A percentile compares a stretch with the other conserved stretches of the same genome.
Evolutionary conservation across 352 stramenopile species (phyloP).

Genomic region (Blastocystis sp.): DNA sequence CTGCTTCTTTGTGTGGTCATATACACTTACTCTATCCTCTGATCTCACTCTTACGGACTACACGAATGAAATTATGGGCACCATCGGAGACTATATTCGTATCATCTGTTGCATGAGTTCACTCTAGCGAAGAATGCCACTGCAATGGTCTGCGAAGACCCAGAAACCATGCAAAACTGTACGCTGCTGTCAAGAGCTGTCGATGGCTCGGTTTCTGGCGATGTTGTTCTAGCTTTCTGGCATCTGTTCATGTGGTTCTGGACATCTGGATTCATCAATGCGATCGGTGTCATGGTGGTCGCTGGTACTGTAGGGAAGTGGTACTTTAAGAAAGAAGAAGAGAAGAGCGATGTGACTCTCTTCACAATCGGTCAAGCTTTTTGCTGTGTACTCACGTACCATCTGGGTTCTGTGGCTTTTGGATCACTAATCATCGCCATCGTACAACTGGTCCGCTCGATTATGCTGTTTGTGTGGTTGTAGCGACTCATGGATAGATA

Average conservation of each 20-base stretch:
- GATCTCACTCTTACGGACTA: conserved; percentile 69
- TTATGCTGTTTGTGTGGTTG: conserved; percentile 69
- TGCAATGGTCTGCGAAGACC: conserved; percentile 66
- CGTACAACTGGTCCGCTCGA: conserved; percentile 83
- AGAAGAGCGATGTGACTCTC: conserved; percentile 41
- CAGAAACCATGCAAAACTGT: conserved; percentile 73
- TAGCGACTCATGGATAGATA: conserved; percentile 70
- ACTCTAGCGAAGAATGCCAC: conserved; percentile 57
- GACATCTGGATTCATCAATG: conserved; percentile 88
- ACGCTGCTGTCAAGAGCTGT: conserved; percentile 75
- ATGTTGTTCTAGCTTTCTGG: conserved; percentile 64
- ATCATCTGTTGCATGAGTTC: neutral
- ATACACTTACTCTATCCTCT: conserved; percentile 70
- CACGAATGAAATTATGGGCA: conserved; percentile 62
- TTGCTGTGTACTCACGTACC: conserved; percentile 78
- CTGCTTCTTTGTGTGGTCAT: conserved; percentile 72
- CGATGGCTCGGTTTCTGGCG: neutral
- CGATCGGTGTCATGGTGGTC: conserved; percentile 86
- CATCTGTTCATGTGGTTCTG: conserved; percentile 89
- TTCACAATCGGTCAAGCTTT: conserved; percentile 70
- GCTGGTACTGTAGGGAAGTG: conserved; percentile 80
- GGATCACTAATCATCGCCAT: conserved; percentile 88
- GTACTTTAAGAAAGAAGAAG: conserved; percentile 83
- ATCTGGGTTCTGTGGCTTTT: conserved; percentile 88
- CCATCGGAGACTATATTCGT: conserved; percentile 57